A percentile compares a stretch with the other conserved stretches of the same genome.
These are phyloP conservation scores for Colletotrichum liaoningense DNA, from an alignment of 2,329 filamentous ascomycete genomes.

Conservation along the genomic window DNA sequence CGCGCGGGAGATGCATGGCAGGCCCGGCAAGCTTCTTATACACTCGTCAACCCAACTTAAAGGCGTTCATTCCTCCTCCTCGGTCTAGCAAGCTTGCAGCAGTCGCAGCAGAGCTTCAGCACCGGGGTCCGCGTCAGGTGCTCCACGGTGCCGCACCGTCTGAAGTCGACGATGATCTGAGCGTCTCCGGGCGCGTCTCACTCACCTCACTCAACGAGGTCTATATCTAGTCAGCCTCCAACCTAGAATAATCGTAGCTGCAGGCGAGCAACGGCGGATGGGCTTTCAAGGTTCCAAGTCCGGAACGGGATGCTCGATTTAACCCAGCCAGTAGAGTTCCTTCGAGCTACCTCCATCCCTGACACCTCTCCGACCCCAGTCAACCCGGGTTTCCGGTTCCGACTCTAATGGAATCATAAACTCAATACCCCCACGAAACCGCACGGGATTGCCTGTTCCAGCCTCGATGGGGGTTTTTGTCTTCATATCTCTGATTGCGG, in stretches of 20 bases:
- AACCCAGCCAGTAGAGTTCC: background rate
- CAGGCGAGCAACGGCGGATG: background rate
- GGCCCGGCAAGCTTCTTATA: background rate
- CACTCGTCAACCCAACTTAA: background rate
- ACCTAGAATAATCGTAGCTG: background rate
- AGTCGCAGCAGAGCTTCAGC: background rate
- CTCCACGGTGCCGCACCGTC: slow-evolving; percentile 1
- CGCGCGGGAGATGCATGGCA: background rate
- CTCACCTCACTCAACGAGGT: background rate
- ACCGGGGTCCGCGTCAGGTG: background rate
- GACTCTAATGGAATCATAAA: background rate
- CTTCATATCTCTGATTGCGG: background rate
- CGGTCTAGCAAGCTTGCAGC: background rate
- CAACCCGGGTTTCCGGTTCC: slow-evolving; percentile 19
- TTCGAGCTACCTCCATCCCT: background rate
- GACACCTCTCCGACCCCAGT: background rate
- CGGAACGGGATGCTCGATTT: background rate
- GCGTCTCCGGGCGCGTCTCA: slow-evolving; percentile 1
- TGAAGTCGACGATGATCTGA: background rate
- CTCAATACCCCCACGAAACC: background rate
- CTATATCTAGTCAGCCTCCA: background rate
- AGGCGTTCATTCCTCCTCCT: background rate
- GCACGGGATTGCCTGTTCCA: slow-evolving; percentile 24
- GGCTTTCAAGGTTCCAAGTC: background rate
- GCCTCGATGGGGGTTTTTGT: background rate